Percentiles rank a stretch among this genome's conserved stretches.
phyloP scores from a whole-genome alignment of 1,284 basidiomycete genomes.

The Sporisorium exsertum region DNA sequence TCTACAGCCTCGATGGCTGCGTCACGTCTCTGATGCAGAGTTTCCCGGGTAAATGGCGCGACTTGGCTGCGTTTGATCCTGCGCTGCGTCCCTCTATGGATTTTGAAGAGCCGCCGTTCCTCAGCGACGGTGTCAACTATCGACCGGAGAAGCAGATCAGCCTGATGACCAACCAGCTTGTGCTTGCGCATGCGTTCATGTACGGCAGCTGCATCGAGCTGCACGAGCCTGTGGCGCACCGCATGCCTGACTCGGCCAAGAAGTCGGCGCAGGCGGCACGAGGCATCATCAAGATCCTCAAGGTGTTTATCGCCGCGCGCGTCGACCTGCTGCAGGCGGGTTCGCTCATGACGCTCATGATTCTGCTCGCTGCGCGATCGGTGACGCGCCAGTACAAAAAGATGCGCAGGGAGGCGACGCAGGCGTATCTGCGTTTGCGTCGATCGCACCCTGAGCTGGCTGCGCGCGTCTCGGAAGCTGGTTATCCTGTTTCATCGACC shows the following conservation, averaged over 20 bases:
- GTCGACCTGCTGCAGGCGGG: slow-evolving; percentile 43
- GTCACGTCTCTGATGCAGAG: slow-evolving; percentile 37
- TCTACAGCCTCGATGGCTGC: slow-evolving; percentile 39
- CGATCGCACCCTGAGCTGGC: slow-evolving; percentile 25
- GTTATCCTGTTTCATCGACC: slow-evolving; percentile 12
- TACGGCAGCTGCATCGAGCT: slow-evolving; percentile 47
- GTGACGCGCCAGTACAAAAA: slow-evolving; percentile 46
- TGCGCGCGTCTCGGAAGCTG: slow-evolving; percentile 22
- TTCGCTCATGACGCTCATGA: slow-evolving; percentile 46
- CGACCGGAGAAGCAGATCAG: slow-evolving; percentile 42
- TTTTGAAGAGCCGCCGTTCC: slow-evolving; percentile 32
- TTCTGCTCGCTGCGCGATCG: slow-evolving; percentile 40
- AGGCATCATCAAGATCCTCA: slow-evolving; percentile 49
- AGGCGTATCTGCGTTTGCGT: slow-evolving; percentile 32
- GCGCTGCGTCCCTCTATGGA: slow-evolving; percentile 18
- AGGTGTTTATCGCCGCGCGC: slow-evolving; percentile 44
- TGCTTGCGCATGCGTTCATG: slow-evolving; percentile 45
- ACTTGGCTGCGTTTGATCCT: slow-evolving; percentile 35
- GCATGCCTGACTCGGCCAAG: slow-evolving; percentile 35
- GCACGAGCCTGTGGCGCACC: slow-evolving; percentile 52
- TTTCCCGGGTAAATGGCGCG: slow-evolving; percentile 44
- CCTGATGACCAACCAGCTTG: slow-evolving; percentile 47
- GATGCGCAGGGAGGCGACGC: slow-evolving; percentile 28
- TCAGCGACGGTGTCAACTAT: slow-evolving; percentile 50
- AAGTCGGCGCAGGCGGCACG: slow-evolving; percentile 45